Conservation (phyloP, 1,284 basidiomycete species). For the Leccinum holopus region DNA sequence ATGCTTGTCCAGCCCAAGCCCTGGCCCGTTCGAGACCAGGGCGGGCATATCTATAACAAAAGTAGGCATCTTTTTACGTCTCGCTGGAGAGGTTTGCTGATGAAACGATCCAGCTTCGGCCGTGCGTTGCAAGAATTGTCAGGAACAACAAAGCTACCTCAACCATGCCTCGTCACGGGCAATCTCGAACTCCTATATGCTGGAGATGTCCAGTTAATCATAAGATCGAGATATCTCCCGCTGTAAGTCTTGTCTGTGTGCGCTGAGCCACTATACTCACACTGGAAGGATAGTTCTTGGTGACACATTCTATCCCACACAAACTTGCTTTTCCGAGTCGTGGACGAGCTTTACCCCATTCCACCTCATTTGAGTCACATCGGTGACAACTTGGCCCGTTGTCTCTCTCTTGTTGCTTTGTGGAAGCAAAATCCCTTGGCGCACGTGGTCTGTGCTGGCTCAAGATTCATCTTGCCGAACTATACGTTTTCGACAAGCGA, state of each 20-base stretch:
- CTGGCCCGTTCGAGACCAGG: conserved; percentile 79
- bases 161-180: no score
- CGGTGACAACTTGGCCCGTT: no score
- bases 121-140: conserved; percentile 93
- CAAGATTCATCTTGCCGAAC: no score
- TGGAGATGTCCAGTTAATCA: conserved; percentile 96
- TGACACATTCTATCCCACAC: conserved; percentile 68
- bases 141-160: no score
- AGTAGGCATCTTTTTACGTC: conserved; percentile 45
- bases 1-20: conserved; percentile 94
- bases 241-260: conserved; percentile 45
- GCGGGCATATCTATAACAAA: conserved; percentile 84
- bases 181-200: conserved; percentile 74
- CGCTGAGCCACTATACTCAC: conserved; percentile 6
- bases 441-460: no score
- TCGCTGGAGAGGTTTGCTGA: conserved; percentile 3
- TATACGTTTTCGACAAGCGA: no score
- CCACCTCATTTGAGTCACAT: conserved; percentile 79
- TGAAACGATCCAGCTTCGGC: conserved; percentile 51
- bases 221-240: conserved; percentile 80
- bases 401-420: no score
- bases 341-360: conserved; percentile 93
- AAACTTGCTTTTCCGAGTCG: conserved; percentile 88
- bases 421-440: no score
- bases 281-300: conserved; percentile 47